These are phyloP conservation scores for Zoysia pacifica DNA, from an alignment of 176 grass and related monocot genomes.

Conservation along the genomic window DNA sequence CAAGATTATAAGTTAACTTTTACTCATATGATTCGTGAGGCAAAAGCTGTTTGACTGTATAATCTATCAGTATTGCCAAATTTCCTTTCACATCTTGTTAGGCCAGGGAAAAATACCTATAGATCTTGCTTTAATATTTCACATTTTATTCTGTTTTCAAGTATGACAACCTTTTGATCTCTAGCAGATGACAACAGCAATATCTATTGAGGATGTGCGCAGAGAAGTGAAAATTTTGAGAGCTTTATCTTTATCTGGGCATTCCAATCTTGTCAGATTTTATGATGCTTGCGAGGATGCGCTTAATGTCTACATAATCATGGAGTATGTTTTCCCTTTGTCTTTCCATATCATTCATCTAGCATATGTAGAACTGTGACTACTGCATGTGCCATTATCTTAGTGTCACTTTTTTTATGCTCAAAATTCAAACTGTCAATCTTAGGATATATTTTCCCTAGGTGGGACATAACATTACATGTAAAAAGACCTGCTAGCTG, in stretches of 20 bases:
- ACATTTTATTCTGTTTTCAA: slow-evolving; percentile 24
- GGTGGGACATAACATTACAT: slow-evolving; percentile 15
- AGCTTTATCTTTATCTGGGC: slow-evolving; percentile 84
- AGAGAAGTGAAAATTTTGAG: slow-evolving; percentile 98
- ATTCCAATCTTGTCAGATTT: slow-evolving; percentile 90
- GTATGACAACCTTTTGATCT: slow-evolving; percentile 31
- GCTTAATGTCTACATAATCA: slow-evolving; percentile 95
- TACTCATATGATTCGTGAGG: neutral
- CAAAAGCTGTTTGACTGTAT: too few relatives aligned
- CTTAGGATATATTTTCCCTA: slow-evolving; percentile 3
- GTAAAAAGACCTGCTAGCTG: neutral
- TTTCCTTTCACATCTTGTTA: slow-evolving; percentile 12
- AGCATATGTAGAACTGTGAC: slow-evolving; percentile 12
- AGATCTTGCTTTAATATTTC: slow-evolving; percentile 26
- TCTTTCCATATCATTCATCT: slow-evolving; percentile 21
- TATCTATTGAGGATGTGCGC: slow-evolving; percentile 98
- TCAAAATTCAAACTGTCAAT: neutral
- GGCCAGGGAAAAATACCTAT: neutral
- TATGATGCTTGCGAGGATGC: slow-evolving; percentile 96
- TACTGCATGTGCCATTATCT: slow-evolving; percentile 15
- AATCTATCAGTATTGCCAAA: neutral
- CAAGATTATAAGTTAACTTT: neutral
- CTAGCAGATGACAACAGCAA: slow-evolving; percentile 91
- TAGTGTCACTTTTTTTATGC: neutral
- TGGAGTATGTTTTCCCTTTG: slow-evolving; percentile 76